These are phyloP conservation scores for Citrus maxima DNA, from an alignment of 345 rosid genomes.

Conservation along the genomic window DNA sequence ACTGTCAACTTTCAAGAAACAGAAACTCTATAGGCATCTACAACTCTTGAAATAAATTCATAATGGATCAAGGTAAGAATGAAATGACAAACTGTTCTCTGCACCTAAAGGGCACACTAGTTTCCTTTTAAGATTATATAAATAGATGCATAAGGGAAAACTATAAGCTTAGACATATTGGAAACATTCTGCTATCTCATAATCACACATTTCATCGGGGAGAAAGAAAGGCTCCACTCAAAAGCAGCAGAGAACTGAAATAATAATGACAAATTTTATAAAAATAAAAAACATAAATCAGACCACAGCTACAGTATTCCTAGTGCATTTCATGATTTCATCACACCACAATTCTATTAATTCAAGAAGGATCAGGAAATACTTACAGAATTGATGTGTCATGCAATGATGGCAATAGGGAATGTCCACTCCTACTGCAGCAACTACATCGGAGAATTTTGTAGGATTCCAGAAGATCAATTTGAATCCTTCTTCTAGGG, in stretches of 20 bases:
- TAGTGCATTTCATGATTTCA: background rate
- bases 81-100: background rate
- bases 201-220: background rate
- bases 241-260: background rate
- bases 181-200: background rate
- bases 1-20: background rate
- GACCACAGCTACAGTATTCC: background rate
- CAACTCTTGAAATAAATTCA: background rate
- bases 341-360: background rate
- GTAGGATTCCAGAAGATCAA: conserved; percentile 76
- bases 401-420: conserved; percentile 62
- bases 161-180: background rate
- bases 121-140: background rate
- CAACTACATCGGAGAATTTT: conserved; percentile 63
- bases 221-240: background rate
- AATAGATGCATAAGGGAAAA: background rate
- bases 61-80: background rate
- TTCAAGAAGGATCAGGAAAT: background rate
- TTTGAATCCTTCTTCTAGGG: conserved; percentile 80
- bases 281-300: background rate
- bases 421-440: conserved; percentile 45
- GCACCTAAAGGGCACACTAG: background rate
- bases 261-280: background rate
- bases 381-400: conserved; percentile 92
- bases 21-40: background rate